phyloP scores from a whole-genome alignment of 495 filamentous ascomycete species.

The Penicillium herquei region DNA sequence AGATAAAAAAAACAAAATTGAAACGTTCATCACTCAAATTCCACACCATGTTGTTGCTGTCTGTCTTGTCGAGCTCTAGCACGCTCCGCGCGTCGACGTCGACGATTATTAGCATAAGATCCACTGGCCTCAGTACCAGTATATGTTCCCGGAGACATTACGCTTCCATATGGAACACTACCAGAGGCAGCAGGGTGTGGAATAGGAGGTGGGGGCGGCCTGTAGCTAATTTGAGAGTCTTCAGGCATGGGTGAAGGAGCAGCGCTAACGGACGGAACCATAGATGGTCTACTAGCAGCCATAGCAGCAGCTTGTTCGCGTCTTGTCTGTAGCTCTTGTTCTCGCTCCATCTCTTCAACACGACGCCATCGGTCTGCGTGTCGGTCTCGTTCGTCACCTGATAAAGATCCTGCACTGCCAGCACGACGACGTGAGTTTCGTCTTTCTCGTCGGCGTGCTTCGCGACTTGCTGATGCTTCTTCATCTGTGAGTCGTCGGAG shows the following conservation, averaged over 20 bases:
- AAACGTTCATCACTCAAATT: slow-evolving; percentile 36
- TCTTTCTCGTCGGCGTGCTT: slow-evolving; percentile 49
- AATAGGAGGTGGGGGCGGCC: slow-evolving; percentile 34
- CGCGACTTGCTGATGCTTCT: slow-evolving; percentile 67
- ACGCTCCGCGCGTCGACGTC: slow-evolving; percentile 51
- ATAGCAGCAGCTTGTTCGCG: slow-evolving; percentile 39
- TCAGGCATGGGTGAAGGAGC: slow-evolving; percentile 29
- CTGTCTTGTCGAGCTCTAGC: slow-evolving; percentile 47
- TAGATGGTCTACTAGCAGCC: slow-evolving; percentile 10
- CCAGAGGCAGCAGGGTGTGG: slow-evolving; percentile 37
- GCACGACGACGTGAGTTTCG: slow-evolving; percentile 40
- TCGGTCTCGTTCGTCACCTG: slow-evolving; percentile 41
- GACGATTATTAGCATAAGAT: slow-evolving; percentile 53
- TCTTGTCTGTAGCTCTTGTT: slow-evolving; percentile 49
- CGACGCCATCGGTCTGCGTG: slow-evolving; percentile 47
- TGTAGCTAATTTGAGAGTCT: slow-evolving; percentile 30
- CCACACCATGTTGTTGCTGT: slow-evolving; percentile 44
- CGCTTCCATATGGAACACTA: slow-evolving; percentile 38
- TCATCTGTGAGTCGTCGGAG: slow-evolving; percentile 76
- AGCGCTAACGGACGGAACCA: slow-evolving; percentile 29
- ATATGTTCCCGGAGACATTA: slow-evolving; percentile 44
- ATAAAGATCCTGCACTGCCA: slow-evolving; percentile 46
- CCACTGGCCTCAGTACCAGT: slow-evolving; percentile 53
- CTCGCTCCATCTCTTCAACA: slow-evolving; percentile 50
- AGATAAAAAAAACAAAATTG: not conserved